Base-by-base conservation (phyloP, 164 flowering plant species). In the Stephania yunnanensis region DNA sequence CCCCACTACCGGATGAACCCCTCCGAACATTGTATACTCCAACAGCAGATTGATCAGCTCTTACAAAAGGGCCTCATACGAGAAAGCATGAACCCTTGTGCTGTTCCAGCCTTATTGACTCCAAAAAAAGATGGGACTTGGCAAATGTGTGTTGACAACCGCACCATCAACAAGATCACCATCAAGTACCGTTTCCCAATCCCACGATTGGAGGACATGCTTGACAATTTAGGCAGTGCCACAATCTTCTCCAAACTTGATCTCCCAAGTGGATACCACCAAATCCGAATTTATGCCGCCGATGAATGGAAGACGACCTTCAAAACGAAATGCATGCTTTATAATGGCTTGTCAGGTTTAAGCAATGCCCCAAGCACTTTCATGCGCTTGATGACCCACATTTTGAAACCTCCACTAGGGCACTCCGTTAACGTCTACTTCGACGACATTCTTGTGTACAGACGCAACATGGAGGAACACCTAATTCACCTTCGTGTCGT, bases 251-350 rank as follows among this genome's bases (percentile, higher is more conserved):
- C 66, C n/a, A 72, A 58, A 29, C 1, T 72, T 30, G 74, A 72
- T 72, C 45, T 72, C 2, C 15, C 55, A 3, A 58, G 74, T 52
- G 74, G 30, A 72, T n/a, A 25, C 25, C 68, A 72, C 15, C 67
- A 58, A 55, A 72, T 53, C 30, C 67, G 48, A 6, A 58, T 72
- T 3, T 29, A 48, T 0, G 7, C 10, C 1, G 74, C 67, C 2
- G 48, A 72, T 72, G 67, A 72, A 58, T 72, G 67, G 13, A 72
- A 55, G 22, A 71, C 31, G 46, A 31, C 48, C 11, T 72, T 72
- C 67, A 72, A 72, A 20, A 58, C 66, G 1, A 55, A 58, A 8
- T 25, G 58, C 15, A 29, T 48, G 1, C 45, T 72, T 1, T 72
- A 10, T 72, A 72, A 13, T 72, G 74, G 66, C 66, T 71, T 53